Base-by-base conservation (phyloP, 2,329 filamentous ascomycete species). In the Monilinia polystroma region DNA sequence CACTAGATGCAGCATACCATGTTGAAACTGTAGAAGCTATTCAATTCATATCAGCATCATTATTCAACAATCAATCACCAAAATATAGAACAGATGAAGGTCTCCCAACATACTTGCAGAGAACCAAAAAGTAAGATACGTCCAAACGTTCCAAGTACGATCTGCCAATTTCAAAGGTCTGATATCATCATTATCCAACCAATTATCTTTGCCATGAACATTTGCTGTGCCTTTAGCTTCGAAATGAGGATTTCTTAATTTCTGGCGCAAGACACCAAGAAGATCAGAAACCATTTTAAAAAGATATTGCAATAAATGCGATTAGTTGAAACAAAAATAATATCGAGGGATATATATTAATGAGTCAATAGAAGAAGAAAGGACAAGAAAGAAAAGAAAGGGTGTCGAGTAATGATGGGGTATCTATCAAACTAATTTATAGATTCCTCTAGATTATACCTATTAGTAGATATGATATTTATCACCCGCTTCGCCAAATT, bases 141-240 rank as follows among this genome's bases (percentile, higher is more conserved):
- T 80, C 67, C 73, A 72, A 49, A 74, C 71, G 20, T 75, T 77
- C 79, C 79, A 81, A 41, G 78, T 81, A 14, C 79, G 72, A 69
- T 81, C 77, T 35, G 76, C 71, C 38, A 78, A 70, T 66, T 75
- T 76, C 11, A 80, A 74, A 14, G 80, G 77, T 32, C 77, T 74
- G 55, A 81, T 75, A 66, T 80, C 76, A 69, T 81, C 77, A 68
- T 80, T 80, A 64, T 79, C 76, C 23, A 81, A 73, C 69, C 75
- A 76, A 63, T 73, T 71, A 60, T 77, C 73, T 53, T 72, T 72
- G 12, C 73, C 71, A 53, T 73, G 70, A 10, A 74, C 70, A 68
- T 72, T 64, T 58, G 72, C 72, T 38, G 74, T 68, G 8, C 74
- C 74, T 7, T 35, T 62, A 12, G 38, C 64, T 35, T 66, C 55